Conservation (phyloP, 169 alveolate genomes). For the Amoebophrya sp. region DNA sequence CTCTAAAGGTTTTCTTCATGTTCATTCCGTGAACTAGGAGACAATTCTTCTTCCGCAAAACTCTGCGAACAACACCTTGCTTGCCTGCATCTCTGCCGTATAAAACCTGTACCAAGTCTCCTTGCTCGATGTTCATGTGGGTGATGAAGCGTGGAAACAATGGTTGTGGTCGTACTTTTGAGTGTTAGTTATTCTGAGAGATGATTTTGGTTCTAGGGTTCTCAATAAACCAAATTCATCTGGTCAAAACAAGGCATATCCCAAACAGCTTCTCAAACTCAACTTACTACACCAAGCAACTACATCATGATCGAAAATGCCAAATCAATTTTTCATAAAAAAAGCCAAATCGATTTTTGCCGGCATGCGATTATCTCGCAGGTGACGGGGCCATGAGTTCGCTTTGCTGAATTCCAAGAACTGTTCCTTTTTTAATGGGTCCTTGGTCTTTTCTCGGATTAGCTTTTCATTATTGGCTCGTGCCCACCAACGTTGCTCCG, state of each 20-base stretch:
- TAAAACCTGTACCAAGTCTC: constrained; percentile 30
- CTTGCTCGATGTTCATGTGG: constrained; percentile 25
- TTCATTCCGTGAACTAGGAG: constrained; percentile 7
- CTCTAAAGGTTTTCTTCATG: background rate
- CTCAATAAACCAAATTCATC: too few relatives aligned
- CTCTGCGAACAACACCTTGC: constrained; percentile 29
- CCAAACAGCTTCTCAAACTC: too few relatives aligned
- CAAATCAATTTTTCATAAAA: too few relatives aligned
- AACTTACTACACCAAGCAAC: too few relatives aligned
- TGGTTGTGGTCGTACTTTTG: too few relatives aligned
- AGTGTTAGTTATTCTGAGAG: too few relatives aligned
- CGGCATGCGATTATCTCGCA: background rate
- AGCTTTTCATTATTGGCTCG: background rate
- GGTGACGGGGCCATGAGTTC: background rate
- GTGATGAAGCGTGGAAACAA: too few relatives aligned
- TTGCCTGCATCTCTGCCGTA: constrained; percentile 28
- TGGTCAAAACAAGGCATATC: too few relatives aligned
- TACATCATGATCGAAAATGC: too few relatives aligned
- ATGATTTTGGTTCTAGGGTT: too few relatives aligned
- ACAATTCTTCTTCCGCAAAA: background rate
- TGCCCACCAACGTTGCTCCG: background rate
- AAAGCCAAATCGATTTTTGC: background rate
- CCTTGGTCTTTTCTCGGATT: background rate
- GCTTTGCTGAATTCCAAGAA: background rate
- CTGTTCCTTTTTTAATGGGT: background rate